Evolutionary conservation across 2,329 filamentous ascomycete species (phyloP), one percentile per base, ranked within the genome.

Genomic region (Botrytis fragariae): DNA sequence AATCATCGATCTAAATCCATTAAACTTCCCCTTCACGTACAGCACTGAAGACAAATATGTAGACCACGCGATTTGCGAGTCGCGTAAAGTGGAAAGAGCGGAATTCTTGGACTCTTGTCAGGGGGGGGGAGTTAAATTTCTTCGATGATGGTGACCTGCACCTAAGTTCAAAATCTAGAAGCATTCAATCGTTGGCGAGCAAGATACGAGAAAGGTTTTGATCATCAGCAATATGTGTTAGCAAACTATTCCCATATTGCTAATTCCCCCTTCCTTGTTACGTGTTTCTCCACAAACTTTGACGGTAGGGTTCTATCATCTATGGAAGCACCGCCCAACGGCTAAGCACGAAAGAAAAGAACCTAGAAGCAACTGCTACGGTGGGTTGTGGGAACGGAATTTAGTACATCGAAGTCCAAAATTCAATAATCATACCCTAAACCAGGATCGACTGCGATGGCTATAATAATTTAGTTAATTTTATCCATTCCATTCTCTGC

Each of bases 31-130:
- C 18, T 59, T 39, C 29, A 69, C 22, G 22, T 54, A 72, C 20
- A 60, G 39, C 61, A 62, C 37, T 67, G 35, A 16, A 32, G 12
- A 48, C 29, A 67, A 29, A 57, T 18, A 8, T 29, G 51, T 59
- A 64, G 45, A 63, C 54, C 69, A 71, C 60, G 42, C 48, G 63
- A 39, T 42, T 72, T 45, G 35, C 61, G 61, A 59, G 37, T 72
- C 61, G 57, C 70, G 70, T 72, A 67, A 59, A 72, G 61, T 72
- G 70, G 39, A 72, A 67, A 72, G 29, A 59, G 51, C 48, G 57
- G 61, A 39, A n/a, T 32, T 32, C 9, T 22, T 25, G 61, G 54
- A 45, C 16, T 44, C 10, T 54, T 48, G 32, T 44, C 57, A 71
- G 42, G 69, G 18, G 44, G 37, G 35, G 48, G 25, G 48, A 10